Percentiles rank a stretch among this genome's conserved stretches.
Evolutionary conservation across 2,329 filamentous ascomycete genomes (phyloP).

Genomic region (Herpotrichia juniperi): DNA sequence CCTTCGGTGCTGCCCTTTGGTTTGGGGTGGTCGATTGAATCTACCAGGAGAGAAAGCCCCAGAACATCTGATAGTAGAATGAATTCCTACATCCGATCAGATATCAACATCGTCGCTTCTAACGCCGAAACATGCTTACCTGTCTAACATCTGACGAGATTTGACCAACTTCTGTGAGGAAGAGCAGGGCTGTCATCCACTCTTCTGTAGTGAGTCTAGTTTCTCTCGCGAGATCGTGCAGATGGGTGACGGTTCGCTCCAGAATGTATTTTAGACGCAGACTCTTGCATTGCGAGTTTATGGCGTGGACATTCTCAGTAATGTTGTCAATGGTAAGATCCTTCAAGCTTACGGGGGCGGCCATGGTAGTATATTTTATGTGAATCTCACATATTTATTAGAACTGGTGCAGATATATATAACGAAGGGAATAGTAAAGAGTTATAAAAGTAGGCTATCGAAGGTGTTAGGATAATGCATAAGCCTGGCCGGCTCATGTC

Average conservation of each 20-base stretch:
- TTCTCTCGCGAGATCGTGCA: constrained; percentile 80
- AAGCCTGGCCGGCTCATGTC: too few relatives aligned
- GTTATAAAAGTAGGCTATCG: too few relatives aligned
- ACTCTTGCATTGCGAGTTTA: constrained; percentile 71
- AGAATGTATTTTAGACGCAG: constrained; percentile 58
- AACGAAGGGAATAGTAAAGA: too few relatives aligned
- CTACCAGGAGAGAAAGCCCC: constrained; percentile 75
- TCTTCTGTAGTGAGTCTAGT: constrained; percentile 74
- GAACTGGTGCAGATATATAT: too few relatives aligned
- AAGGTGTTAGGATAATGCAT: too few relatives aligned
- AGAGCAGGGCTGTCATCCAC: constrained; percentile 74
- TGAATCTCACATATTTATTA: too few relatives aligned
- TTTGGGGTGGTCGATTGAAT: constrained; percentile 80
- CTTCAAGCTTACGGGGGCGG: too few relatives aligned
- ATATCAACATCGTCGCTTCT: too few relatives aligned
- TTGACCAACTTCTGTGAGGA: constrained; percentile 71
- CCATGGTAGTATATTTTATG: too few relatives aligned
- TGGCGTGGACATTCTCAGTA: constrained; percentile 71
- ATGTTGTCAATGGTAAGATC: constrained; percentile 78
- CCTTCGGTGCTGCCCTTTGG: constrained; percentile 71
- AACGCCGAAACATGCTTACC: too few relatives aligned
- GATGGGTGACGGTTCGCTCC: constrained; percentile 72
- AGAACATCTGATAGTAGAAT: constrained; percentile 79
- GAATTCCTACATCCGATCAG: too few relatives aligned
- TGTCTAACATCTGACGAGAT: constrained; percentile 73